Evolutionary conservation across 2,329 filamentous ascomycete genomes (phyloP).

Genomic region (Paracamarosporium sp.): DNA sequence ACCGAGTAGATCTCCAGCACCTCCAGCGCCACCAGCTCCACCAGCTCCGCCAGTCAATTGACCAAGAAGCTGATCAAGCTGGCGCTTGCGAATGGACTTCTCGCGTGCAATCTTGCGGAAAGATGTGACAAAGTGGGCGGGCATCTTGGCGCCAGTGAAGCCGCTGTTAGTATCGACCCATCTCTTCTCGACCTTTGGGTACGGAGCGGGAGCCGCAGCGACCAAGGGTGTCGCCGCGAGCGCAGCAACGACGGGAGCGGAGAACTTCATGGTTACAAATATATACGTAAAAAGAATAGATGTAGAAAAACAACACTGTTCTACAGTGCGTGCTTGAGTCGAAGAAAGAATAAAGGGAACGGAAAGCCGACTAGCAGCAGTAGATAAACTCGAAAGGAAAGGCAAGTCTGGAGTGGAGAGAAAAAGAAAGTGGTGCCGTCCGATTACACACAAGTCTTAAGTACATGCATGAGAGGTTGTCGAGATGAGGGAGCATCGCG

Average conservation of each 20-base stretch:
- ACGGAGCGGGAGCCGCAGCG: constrained; percentile 31
- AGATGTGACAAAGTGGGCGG: constrained; percentile 30
- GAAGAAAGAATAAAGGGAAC: constrained; percentile 17
- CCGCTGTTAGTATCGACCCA: constrained; percentile 29
- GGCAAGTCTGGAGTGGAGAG: constrained; percentile 2
- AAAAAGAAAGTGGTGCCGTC: background rate
- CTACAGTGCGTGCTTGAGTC: constrained; percentile 32
- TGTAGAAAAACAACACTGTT: constrained; percentile 21
- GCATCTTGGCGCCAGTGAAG: constrained; percentile 22
- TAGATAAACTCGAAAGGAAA: constrained; percentile 16
- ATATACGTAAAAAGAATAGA: constrained; percentile 5
- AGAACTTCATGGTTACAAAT: constrained; percentile 36
- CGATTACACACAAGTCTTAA: background rate
- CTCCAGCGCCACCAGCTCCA: background rate
- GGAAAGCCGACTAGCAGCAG: constrained; percentile 37
- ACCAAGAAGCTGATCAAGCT: constrained; percentile 28
- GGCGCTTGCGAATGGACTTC: constrained; percentile 31
- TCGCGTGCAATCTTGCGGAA: constrained; percentile 28
- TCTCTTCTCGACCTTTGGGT: constrained; percentile 25
- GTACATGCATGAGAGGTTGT: background rate
- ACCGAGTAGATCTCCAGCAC: constrained; percentile 14
- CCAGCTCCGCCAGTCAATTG: constrained; percentile 20
- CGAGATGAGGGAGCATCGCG: background rate
- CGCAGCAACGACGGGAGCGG: constrained; percentile 31
- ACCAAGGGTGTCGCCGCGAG: constrained; percentile 32